Evolutionary conservation across 768 basidiomycete species (phyloP), one percentile per base, ranked within the genome.

Genomic region (Mycena maculata): DNA sequence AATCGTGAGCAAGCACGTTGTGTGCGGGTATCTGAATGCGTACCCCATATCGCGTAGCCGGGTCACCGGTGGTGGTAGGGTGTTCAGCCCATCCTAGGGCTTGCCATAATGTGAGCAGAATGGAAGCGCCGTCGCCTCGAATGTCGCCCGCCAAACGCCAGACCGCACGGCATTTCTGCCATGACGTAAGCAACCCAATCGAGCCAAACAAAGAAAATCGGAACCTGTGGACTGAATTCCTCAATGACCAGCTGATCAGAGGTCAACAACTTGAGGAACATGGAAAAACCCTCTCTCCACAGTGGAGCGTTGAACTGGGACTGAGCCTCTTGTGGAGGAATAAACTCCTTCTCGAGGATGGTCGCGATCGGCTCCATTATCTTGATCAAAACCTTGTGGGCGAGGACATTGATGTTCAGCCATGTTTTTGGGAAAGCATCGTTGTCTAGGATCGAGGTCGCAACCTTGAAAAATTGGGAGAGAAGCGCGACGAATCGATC

Each of bases 111-210:
- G 85, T 88, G 18, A 92, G 78, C 48, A 98, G 77, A 61, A 97
- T 89, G 8, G 87, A 82, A 2, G 95, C 92, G 18, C 95, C 96
- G 76, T 97, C 93, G 12, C 95, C 96, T 25, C 97, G 88, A 73
- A 98, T 89, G 79, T 99, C 97, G 28, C 96, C 96, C 7, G 93
- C 95, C n/a, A 98, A 87, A 39, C 94, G 88, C 96, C 96, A 98
- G 12, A 96, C 93, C 4, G 96, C 93, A 45, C 96, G 90, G 44
- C 95, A 92, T 90, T 95, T 95, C 94, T 98, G 57, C 55, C 42
- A 33, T 68, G 22, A 72, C 64, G 18, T 67, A 28, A 65, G 60
- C 30, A 55, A 31, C 12, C 60, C 56, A n/a, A 39, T 20, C 38
- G 2, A 45, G 52, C 45, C 27, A 36, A 28, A 52, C 12, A 28